A percentile compares a stretch with the other conserved stretches of the same genome.
phyloP scores from a whole-genome alignment of 2,329 filamentous ascomycete genomes.

The Cephalotrichum gorgonifer region DNA sequence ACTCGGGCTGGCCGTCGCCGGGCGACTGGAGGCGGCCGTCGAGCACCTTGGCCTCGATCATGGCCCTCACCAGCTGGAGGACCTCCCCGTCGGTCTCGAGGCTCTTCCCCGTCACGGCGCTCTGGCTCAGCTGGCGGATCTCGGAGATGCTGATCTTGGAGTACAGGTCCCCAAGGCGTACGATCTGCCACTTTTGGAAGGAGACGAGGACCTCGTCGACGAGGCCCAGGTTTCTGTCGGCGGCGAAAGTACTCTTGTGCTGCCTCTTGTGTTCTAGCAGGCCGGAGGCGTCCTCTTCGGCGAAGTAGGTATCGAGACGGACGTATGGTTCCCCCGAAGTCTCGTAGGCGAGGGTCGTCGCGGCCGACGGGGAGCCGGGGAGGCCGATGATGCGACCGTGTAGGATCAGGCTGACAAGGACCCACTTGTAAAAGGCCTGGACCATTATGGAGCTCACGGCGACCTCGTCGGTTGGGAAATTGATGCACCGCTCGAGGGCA shows the following conservation, averaged over 20 bases:
- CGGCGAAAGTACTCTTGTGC: constrained; percentile 47
- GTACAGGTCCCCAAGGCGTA: constrained; percentile 64
- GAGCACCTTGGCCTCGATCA: constrained; percentile 46
- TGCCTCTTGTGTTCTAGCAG: constrained; percentile 55
- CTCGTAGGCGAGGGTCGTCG: not conserved
- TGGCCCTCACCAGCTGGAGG: constrained; percentile 36
- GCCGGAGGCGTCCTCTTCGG: constrained; percentile 31
- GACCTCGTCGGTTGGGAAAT: constrained; percentile 53
- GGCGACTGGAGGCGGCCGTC: constrained; percentile 39
- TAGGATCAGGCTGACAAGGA: constrained; percentile 64
- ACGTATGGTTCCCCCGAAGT: constrained; percentile 51
- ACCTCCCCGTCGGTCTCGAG: constrained; percentile 32
- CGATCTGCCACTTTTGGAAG: constrained; percentile 67
- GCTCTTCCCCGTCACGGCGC: constrained; percentile 38
- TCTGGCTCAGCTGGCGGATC: constrained; percentile 39
- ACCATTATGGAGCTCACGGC: constrained; percentile 68
- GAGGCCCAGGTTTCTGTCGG: constrained; percentile 65
- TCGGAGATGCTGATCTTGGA: constrained; percentile 44
- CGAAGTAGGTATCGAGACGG: constrained; percentile 41
- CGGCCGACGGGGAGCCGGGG: not conserved
- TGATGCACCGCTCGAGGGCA: constrained; percentile 55
- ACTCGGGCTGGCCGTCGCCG: constrained; percentile 27
- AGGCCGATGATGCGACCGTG: constrained; percentile 38
- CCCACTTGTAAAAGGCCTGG: constrained; percentile 87
- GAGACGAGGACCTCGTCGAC: constrained; percentile 58